Evolutionary conservation across 2,329 filamentous ascomycete species (phyloP).

Genomic region (Sarocladium oryzae): DNA sequence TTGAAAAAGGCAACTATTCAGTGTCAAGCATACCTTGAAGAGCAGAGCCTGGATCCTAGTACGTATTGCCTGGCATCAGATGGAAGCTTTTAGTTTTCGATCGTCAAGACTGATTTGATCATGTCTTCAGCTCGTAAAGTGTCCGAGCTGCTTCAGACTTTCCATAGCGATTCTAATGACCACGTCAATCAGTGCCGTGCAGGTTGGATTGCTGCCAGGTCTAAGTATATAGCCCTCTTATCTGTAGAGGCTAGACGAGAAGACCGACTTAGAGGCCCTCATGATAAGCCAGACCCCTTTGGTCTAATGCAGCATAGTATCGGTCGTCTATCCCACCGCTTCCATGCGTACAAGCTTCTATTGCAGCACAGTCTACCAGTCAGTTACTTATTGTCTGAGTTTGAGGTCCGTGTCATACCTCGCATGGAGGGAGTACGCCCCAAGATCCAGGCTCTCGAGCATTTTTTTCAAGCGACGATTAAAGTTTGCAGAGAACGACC

Average conservation of each 20-base stretch:
- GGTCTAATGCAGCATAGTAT: constrained; percentile 31
- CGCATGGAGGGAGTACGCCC: constrained; percentile 27
- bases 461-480: constrained; percentile 30
- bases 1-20: background rate
- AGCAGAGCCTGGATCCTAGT: background rate
- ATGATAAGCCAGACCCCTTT: constrained; percentile 17
- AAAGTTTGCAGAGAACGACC: constrained; percentile 31
- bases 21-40: background rate
- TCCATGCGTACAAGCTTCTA: constrained; percentile 31
- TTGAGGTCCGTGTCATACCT: constrained; percentile 19
- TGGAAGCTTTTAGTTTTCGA: too few relatives aligned
- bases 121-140: background rate
- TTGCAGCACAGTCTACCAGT: constrained; percentile 26
- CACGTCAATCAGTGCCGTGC: background rate
- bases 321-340: constrained; percentile 37
- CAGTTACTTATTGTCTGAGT: constrained; percentile 24
- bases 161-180: background rate
- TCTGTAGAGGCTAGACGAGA: constrained; percentile 13
- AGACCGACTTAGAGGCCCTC: background rate
- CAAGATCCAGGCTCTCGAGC: constrained; percentile 41
- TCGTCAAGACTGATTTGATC: too few relatives aligned
- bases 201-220: background rate
- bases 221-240: background rate
- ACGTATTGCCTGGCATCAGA: too few relatives aligned
- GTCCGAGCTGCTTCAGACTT: background rate